These are phyloP conservation scores for Choanephora cucurbitarum DNA, from an alignment of 371 early-diverging fungal genomes.

Conservation along the genomic window DNA sequence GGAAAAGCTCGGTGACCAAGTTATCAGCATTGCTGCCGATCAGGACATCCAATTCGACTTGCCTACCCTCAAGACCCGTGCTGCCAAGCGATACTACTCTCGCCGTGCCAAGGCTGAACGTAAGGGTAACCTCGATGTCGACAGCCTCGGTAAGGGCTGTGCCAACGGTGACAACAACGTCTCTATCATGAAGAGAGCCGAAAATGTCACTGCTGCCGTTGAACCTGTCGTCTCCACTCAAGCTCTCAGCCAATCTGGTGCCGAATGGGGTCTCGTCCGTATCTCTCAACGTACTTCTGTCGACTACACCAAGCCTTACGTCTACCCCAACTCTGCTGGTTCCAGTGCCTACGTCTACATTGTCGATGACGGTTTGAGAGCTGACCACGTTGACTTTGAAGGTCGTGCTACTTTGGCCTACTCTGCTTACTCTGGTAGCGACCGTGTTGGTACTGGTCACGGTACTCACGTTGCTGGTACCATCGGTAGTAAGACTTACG, in stretches of 20 bases:
- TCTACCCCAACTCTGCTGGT: no score
- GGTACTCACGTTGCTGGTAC: constrained; percentile 79
- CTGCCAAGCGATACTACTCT: constrained; percentile 23
- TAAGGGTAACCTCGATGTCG: constrained; percentile 4
- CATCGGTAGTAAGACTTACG: constrained; percentile 60
- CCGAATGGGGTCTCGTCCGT: constrained; percentile 41
- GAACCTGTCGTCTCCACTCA: neutral
- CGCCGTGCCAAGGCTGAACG: constrained; percentile 12
- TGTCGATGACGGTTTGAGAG: no score
- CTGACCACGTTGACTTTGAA: no score
- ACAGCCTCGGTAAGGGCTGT: neutral
- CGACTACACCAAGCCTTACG: no score
- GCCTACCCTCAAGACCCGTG: constrained; percentile 13
- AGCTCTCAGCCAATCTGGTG: constrained; percentile 16
- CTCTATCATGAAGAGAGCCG: neutral
- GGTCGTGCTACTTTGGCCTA: no score
- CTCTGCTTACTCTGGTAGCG: no score
- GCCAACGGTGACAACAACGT: neutral
- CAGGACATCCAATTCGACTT: constrained; percentile 35
- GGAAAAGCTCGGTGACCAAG: constrained; percentile 14
- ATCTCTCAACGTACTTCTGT: constrained; percentile 24
- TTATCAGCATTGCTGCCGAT: constrained; percentile 32
- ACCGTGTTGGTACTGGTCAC: no score
- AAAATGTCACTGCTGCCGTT: no score
- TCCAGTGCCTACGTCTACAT: no score